Evolutionary conservation across 2,329 filamentous ascomycete species (phyloP), one percentile per base, ranked within the genome.

Genomic region (Fusarium setosum): DNA sequence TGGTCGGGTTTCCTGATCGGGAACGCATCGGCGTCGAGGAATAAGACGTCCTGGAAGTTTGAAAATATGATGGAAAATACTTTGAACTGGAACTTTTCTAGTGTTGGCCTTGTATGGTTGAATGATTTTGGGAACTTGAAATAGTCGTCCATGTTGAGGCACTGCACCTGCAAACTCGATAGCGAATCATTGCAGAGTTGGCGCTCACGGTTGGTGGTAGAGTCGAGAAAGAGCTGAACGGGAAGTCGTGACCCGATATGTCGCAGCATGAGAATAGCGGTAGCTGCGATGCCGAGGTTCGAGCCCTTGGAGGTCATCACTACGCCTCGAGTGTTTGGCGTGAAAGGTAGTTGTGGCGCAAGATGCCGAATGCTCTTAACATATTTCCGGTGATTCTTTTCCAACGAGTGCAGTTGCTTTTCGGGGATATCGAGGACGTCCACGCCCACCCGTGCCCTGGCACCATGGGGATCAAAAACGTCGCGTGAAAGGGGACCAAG

Each of bases 21-120:
- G 12, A 72, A 72, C 5, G 69, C 69, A 4, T 72, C 69, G 5
- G 69, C 61, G 7, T 72, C 69, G 1, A 72, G 60, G 24, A 72
- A 72, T 0, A 72, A 26, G 1, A 72, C 57, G 0, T 72, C 37
- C 5, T 72, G 69, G 2, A 72, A 72, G 11, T 59, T 72, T 12
- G 69, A 72, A 11, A 72, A 72, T 10, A 72, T 29, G 5, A 72
- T 58, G 0, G 69, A 61, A 6, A 72, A 59, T 5, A 53, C 44
- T 6, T 72, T 72, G 56, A 71, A 68, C 51, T 72, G 69, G 4
- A 56, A 72, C 2, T 44, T 60, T 32, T 65, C 50, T 10, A 71
- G 29, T 8, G 35, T 54, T 3, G 69, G 69, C 1, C 52, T 61
- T 3, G 13, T 24, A 3, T 29, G n/a, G 1, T 44, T 18, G 20